Conservation (phyloP, 345 rosid species). For the Psidium friedrichsthalianum region DNA sequence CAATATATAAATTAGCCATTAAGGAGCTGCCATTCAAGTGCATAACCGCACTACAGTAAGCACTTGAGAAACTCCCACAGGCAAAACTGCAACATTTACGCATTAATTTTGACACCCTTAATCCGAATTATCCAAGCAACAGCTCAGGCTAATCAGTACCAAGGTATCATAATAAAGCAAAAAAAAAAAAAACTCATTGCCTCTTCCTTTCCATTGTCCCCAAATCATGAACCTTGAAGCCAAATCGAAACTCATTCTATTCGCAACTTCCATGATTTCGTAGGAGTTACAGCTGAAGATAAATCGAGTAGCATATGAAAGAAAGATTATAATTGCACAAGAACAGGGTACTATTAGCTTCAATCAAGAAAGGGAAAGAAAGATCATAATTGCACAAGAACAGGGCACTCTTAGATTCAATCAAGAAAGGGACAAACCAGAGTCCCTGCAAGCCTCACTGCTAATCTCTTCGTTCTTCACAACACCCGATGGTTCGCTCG, state of each 20-base stretch:
- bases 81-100: not conserved
- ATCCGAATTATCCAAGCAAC: not conserved
- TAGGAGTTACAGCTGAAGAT: not conserved
- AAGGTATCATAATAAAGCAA: not conserved
- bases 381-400: not conserved
- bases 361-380: not conserved
- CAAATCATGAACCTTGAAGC: not conserved
- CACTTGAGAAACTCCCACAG: not conserved
- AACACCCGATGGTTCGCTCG: slow-evolving; percentile 21
- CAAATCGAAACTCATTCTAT: not conserved
- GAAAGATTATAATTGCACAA: not conserved
- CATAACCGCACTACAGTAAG: not conserved
- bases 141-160: not conserved
- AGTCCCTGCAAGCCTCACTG: slow-evolving; percentile 27
- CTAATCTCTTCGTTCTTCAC: slow-evolving; percentile 42
- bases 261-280: not conserved
- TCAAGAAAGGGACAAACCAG: slow-evolving; percentile 9
- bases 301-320: not conserved
- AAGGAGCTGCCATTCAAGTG: not conserved
- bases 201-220: not conserved
- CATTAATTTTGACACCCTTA: not conserved
- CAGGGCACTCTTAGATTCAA: not conserved
- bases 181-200: not conserved
- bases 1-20: not conserved
- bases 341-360: slow-evolving; percentile 1